phyloP scores from a whole-genome alignment of 2,329 filamentous ascomycete genomes.

The Scedosporium apiospermum region DNA sequence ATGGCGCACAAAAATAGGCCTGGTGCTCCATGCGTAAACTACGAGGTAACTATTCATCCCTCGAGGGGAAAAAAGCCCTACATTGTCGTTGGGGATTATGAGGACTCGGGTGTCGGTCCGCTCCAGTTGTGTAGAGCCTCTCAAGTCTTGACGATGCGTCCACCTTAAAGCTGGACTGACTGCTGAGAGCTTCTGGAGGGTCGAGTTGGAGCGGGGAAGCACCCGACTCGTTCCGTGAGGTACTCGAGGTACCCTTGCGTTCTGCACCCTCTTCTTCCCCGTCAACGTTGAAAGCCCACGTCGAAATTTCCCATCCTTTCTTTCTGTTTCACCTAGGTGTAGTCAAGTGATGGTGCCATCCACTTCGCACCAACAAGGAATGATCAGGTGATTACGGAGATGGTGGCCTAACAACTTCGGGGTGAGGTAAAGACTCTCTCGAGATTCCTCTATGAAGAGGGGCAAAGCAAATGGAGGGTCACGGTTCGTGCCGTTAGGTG shows the following conservation, averaged over 20 bases:
- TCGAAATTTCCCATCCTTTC: not conserved
- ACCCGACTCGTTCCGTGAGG: not conserved
- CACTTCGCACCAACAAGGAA: not conserved
- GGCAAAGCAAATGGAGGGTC: not conserved
- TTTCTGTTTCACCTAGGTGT: slow-evolving; percentile 4
- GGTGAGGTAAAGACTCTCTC: not conserved
- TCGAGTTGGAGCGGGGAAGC: not conserved
- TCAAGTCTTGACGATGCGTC: not conserved
- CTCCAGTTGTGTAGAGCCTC: not conserved
- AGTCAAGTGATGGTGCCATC: slow-evolving; percentile 7
- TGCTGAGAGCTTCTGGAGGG: not conserved
- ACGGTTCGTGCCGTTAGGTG: not conserved
- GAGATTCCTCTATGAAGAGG: not conserved
- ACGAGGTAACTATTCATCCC: not conserved
- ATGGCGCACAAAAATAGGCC: too few relatives aligned
- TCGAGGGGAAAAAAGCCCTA: not conserved
- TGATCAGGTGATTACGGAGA: slow-evolving; percentile 3
- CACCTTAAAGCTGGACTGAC: not conserved
- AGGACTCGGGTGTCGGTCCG: not conserved
- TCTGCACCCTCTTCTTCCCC: not conserved
- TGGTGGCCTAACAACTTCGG: slow-evolving; percentile 1
- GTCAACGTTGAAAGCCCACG: not conserved
- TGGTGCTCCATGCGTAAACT: too few relatives aligned
- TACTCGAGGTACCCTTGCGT: not conserved
- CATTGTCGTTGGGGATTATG: not conserved